phyloP scores from a whole-genome alignment of 129 eudicot species.

The Lactuca saligna region DNA sequence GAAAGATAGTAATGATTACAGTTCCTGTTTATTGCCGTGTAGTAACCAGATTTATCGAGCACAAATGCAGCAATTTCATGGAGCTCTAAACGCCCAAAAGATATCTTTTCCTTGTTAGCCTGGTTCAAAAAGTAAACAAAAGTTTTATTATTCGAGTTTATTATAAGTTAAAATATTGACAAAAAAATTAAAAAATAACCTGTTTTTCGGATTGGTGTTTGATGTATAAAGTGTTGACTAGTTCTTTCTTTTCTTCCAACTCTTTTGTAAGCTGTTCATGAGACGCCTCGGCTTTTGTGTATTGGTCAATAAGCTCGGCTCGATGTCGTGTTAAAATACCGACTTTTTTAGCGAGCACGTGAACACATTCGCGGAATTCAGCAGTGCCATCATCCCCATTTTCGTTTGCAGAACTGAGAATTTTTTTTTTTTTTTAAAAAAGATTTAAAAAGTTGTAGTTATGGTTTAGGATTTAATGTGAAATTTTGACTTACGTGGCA shows the following conservation, averaged over 20 bases:
- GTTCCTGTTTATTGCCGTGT: constrained; percentile 73
- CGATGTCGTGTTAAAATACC: constrained; percentile 62
- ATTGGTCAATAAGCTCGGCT: constrained; percentile 67
- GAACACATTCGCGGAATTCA: constrained; percentile 75
- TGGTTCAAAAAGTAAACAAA: constrained; percentile 15
- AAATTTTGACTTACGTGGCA: constrained; percentile 49
- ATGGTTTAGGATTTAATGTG: constrained; percentile 15
- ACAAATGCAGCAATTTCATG: constrained; percentile 87
- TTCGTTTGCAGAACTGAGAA: constrained; percentile 54
- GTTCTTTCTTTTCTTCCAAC: constrained; percentile 71
- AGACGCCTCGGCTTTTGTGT: constrained; percentile 61
- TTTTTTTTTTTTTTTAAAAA: too few species aligned
- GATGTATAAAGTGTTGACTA: constrained; percentile 63
- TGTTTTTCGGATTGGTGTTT: constrained; percentile 91
- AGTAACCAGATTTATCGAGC: constrained; percentile 57
- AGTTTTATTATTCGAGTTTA: neutral
- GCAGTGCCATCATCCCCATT: constrained; percentile 66
- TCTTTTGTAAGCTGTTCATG: constrained; percentile 61
- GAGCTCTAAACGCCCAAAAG: constrained; percentile 66
- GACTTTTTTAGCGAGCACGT: constrained; percentile 72
- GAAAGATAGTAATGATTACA: constrained; percentile 74
- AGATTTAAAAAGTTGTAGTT: too few species aligned
- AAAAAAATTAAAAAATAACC: constrained; percentile 27
- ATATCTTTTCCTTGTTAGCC: constrained; percentile 85
- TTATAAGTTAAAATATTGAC: neutral